These are phyloP conservation scores for thale cress (Arabidopsis thaliana) DNA, from an alignment of 345 rosid genomes.

Conservation along the genomic window DNA sequence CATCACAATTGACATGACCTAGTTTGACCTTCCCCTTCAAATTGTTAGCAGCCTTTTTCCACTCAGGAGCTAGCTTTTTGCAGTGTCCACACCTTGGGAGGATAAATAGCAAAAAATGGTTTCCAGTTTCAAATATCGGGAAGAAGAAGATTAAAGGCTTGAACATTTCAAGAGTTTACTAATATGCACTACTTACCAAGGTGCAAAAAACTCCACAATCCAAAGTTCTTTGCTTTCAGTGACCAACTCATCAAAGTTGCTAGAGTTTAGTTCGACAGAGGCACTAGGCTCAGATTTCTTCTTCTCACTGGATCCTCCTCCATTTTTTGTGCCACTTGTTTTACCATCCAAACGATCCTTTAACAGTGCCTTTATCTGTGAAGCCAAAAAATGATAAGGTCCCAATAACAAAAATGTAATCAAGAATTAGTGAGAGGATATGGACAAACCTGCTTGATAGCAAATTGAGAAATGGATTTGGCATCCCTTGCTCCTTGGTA, in stretches of 20 bases:
- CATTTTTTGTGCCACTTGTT: conserved; percentile 68
- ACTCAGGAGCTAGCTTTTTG: conserved; percentile 94
- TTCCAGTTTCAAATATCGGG: conserved; percentile 10
- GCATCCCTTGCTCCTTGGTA: conserved; percentile 96
- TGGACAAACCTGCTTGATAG: conserved; percentile 66
- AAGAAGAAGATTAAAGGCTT: not conserved
- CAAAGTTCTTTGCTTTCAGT: conserved; percentile 89
- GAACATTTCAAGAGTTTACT: not conserved
- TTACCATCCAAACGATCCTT: conserved; percentile 87
- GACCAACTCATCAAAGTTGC: conserved; percentile 86
- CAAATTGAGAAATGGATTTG: conserved; percentile 78
- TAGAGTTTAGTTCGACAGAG: conserved; percentile 74
- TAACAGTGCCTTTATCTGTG: conserved; percentile 75
- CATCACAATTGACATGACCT: conserved; percentile 93
- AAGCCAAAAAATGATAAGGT: not conserved
- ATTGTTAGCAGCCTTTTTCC: conserved; percentile 91
- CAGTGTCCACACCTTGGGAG: conserved; percentile 93
- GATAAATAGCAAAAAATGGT: conserved; percentile 4
- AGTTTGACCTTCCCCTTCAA: conserved; percentile 94
- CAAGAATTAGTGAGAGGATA: not conserved
- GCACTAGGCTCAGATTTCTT: conserved; percentile 74
- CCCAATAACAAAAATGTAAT: not conserved
- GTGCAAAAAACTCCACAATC: conserved; percentile 96
- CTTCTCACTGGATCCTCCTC: conserved; percentile 64
- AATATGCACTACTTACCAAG: conserved; percentile 64